Conservation (phyloP, 441 rosid species). For the Pelargonium exstipulatum region DNA sequence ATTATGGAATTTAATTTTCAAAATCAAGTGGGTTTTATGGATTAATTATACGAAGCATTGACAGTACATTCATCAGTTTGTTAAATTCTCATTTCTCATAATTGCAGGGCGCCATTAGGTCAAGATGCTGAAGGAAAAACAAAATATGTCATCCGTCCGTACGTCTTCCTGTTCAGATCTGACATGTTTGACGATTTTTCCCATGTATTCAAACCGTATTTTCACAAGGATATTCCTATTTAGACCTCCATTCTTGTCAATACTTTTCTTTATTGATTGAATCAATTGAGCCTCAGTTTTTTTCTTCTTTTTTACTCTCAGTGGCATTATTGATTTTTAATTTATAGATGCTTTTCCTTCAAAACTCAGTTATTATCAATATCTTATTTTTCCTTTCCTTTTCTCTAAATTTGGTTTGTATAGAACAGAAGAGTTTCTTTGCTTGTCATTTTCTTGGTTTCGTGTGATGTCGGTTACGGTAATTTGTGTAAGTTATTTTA, state of each 20-base stretch:
- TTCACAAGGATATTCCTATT: neutral
- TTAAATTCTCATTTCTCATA: constrained; percentile 15
- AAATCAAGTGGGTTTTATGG: constrained; percentile 4
- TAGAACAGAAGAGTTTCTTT: neutral
- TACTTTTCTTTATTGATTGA: neutral
- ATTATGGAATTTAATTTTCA: constrained; percentile 7
- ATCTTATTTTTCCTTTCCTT: neutral
- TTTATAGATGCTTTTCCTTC: neutral
- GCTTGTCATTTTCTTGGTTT: constrained; percentile 8
- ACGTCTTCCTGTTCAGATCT: constrained; percentile 38
- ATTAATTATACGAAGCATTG: constrained; percentile 3
- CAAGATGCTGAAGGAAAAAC: constrained; percentile 80
- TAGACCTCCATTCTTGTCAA: neutral
- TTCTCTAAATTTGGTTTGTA: neutral
- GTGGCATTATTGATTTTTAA: neutral
- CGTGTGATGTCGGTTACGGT: constrained; percentile 1
- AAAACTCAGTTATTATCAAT: neutral
- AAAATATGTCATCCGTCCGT: constrained; percentile 89
- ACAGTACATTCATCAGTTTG: constrained; percentile 16
- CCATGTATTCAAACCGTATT: neutral
- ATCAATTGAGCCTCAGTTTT: constrained; percentile 2
- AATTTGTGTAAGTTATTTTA: constrained; percentile 8
- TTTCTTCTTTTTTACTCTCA: neutral
- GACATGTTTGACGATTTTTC: constrained; percentile 6
- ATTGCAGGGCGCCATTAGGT: constrained; percentile 77